A percentile compares a stretch with the other conserved stretches of the same genome.
These are phyloP conservation scores for Avena insularis DNA, from an alignment of 176 grass and related monocot species.

Conservation along the genomic window DNA sequence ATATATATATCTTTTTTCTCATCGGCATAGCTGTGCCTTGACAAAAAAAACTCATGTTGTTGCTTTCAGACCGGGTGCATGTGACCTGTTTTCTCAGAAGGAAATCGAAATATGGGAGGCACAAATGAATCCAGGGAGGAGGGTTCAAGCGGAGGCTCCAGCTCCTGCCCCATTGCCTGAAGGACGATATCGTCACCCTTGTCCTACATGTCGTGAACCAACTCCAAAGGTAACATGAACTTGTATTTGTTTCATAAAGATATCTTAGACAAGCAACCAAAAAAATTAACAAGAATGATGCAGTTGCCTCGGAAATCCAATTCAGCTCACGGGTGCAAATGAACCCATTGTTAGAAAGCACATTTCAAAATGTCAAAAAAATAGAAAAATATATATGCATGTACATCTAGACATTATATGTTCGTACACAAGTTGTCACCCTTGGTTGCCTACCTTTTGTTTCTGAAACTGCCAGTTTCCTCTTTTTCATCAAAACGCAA, in stretches of 20 bases:
- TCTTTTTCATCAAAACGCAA: conserved; percentile 20
- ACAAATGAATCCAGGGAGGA: conserved; percentile 54
- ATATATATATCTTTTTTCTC: not conserved
- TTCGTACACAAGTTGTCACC: too few relatives aligned
- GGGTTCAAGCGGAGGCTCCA: conserved; percentile 35
- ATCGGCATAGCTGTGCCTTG: not conserved
- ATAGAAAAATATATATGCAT: too few relatives aligned
- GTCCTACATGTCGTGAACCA: conserved; percentile 61
- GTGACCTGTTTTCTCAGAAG: not conserved
- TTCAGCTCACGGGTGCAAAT: too few relatives aligned
- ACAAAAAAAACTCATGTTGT: conserved; percentile 36
- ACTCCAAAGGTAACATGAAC: conserved; percentile 51
- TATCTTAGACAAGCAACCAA: not conserved
- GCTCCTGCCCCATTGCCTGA: not conserved
- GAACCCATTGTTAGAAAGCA: too few relatives aligned
- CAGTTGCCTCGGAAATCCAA: not conserved
- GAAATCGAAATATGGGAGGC: conserved; percentile 66
- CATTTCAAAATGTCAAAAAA: too few relatives aligned
- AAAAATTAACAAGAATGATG: conserved; percentile 5
- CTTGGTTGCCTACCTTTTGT: not conserved
- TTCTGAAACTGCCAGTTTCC: not conserved
- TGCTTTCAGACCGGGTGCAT: conserved; percentile 38
- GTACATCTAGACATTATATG: too few relatives aligned
- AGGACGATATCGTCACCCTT: conserved; percentile 45
- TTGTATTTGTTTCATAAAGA: not conserved